These are phyloP conservation scores for Oenanthe sinensis DNA, from an alignment of 129 eudicot genomes.

Conservation along the genomic window DNA sequence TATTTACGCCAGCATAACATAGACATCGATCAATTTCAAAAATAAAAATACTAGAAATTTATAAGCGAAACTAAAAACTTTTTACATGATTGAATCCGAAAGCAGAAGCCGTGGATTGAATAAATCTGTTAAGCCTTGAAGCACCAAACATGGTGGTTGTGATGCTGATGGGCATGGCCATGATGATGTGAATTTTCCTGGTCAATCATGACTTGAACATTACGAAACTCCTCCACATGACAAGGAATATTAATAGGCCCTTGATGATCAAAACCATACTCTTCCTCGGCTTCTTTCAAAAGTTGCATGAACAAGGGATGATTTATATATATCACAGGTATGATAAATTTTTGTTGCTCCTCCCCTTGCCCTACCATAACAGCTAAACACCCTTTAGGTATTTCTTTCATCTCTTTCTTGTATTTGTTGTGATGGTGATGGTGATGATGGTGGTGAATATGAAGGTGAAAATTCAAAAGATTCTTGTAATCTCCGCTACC, in stretches of 20 bases:
- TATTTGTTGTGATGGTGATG: slow-evolving; percentile 28
- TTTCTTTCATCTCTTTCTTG: slow-evolving; percentile 21
- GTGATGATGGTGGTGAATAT: slow-evolving; percentile 38
- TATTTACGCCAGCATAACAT: neutral
- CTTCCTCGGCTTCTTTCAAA: slow-evolving; percentile 81
- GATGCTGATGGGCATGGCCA: slow-evolving; percentile 3
- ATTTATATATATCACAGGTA: slow-evolving; percentile 63
- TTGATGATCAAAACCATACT: slow-evolving; percentile 63
- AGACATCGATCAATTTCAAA: neutral
- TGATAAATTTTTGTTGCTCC: slow-evolving; percentile 62
- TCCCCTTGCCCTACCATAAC: slow-evolving; percentile 73
- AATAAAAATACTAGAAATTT: neutral
- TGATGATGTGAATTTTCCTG: slow-evolving; percentile 28
- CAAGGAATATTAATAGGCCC: slow-evolving; percentile 86
- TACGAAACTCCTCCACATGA: slow-evolving; percentile 53
- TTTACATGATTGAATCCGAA: neutral
- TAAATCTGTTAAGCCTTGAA: slow-evolving; percentile 40
- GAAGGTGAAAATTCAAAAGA: slow-evolving; percentile 35
- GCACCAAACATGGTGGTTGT: slow-evolving; percentile 53
- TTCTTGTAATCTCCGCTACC: slow-evolving; percentile 44
- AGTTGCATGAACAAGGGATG: slow-evolving; percentile 73
- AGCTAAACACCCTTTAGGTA: slow-evolving; percentile 77
- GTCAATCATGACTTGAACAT: slow-evolving; percentile 47
- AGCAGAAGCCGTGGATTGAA: neutral
- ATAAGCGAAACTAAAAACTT: neutral